Evolutionary conservation across 352 stramenopile species (phyloP).

Genomic region (Pythium insidiosum): DNA sequence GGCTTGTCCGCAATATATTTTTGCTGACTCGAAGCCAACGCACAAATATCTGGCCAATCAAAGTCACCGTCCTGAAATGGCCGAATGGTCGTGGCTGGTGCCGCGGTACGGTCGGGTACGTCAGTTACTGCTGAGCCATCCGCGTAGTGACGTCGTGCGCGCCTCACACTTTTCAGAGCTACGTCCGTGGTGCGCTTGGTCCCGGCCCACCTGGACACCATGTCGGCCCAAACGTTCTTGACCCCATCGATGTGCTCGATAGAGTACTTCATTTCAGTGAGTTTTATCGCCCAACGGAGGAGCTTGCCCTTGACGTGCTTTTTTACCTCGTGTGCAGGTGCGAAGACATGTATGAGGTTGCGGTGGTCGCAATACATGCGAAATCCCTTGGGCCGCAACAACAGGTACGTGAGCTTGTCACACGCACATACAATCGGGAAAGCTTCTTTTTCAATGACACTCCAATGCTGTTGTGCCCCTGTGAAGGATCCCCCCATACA

Average conservation of each 20-base stretch:
- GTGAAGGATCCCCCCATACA: conserved; percentile 14
- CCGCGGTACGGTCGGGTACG: neutral
- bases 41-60: too few species aligned
- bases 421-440: conserved; percentile 16
- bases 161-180: too few species aligned
- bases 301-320: conserved; percentile 7
- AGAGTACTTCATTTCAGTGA: conserved; percentile 2
- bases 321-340: conserved; percentile 3
- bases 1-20: too few species aligned
- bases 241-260: conserved; percentile 13
- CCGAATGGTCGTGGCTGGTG: neutral
- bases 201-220: conserved; percentile 3
- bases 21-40: too few species aligned
- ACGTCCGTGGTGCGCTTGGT: neutral
- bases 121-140: too few species aligned
- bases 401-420: conserved; percentile 10
- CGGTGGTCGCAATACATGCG: conserved; percentile 16
- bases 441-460: conserved; percentile 17
- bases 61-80: too few species aligned
- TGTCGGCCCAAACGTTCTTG: conserved; percentile 12
- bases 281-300: conserved; percentile 8
- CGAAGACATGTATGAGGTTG: conserved; percentile 16
- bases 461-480: conserved; percentile 9
- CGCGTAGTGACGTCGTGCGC: too few species aligned
- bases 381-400: conserved; percentile 12